These are phyloP conservation scores for Lachnellula hyalina DNA, from an alignment of 2,329 filamentous ascomycete species.

Conservation along the genomic window DNA sequence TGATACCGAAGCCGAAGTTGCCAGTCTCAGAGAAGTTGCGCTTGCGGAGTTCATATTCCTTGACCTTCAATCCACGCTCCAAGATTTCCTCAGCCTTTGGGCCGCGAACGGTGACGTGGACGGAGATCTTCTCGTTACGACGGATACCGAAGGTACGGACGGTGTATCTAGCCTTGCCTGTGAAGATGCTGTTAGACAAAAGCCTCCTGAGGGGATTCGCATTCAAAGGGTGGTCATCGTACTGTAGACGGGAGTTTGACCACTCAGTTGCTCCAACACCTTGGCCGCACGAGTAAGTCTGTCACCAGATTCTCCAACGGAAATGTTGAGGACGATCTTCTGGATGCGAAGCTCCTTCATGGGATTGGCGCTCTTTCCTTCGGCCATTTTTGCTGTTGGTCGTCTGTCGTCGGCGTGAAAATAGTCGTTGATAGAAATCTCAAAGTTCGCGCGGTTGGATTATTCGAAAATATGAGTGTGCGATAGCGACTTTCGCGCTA, in stretches of 20 bases:
- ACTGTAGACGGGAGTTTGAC: constrained; percentile 99
- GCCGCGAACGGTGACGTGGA: constrained; percentile 98
- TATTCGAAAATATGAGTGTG: constrained; percentile 9
- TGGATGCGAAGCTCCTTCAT: constrained; percentile 99
- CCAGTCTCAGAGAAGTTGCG: constrained; percentile 99
- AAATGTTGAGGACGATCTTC: constrained; percentile 99
- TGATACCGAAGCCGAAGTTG: constrained; percentile 99
- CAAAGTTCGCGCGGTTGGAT: constrained; percentile 10
- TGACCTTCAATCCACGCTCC: constrained; percentile 99
- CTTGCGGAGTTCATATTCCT: constrained; percentile 99
- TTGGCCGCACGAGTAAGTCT: constrained; percentile 99
- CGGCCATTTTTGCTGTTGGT: constrained; percentile 45
- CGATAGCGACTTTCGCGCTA: constrained; percentile 7
- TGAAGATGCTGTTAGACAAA: constrained; percentile 14
- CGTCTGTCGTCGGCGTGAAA: constrained; percentile 10
- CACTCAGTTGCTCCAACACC: constrained; percentile 98
- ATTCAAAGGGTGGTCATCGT: constrained; percentile 36
- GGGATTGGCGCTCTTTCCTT: constrained; percentile 88
- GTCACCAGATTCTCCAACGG: constrained; percentile 99
- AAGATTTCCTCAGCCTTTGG: constrained; percentile 99
- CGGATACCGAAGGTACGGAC: constrained; percentile 99
- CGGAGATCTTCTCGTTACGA: constrained; percentile 99
- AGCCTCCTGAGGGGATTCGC: constrained; percentile 10
- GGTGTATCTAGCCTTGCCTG: constrained; percentile 99
- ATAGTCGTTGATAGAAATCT: constrained; percentile 20